Evolutionary conservation across 345 rosid genomes (phyloP).

Genomic region (Erysimum cheiranthoides): DNA sequence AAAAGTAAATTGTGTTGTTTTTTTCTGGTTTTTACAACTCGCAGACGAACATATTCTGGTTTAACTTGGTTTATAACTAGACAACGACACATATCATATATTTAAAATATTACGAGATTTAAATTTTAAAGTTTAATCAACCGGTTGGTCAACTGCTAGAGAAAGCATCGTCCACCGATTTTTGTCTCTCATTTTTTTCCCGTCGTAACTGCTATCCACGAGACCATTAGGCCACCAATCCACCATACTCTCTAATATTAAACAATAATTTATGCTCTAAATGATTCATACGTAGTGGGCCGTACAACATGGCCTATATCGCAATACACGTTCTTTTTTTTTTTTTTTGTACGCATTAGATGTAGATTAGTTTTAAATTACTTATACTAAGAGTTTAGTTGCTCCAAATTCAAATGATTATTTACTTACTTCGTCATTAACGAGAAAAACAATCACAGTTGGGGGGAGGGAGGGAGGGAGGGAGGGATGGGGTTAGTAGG

Average conservation of each 20-base stretch:
- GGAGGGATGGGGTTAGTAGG: background rate
- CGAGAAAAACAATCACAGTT: background rate
- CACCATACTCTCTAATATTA: conserved; percentile 12
- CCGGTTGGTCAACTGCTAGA: conserved; percentile 43
- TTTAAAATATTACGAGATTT: background rate
- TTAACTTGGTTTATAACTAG: conserved; percentile 9
- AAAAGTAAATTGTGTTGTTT: background rate
- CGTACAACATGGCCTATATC: conserved; percentile 38
- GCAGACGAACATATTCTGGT: background rate
- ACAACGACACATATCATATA: background rate
- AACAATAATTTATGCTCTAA: conserved; percentile 16
- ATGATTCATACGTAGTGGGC: conserved; percentile 39
- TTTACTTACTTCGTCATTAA: conserved; percentile 4
- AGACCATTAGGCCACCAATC: conserved; percentile 37
- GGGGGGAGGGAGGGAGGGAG: too few relatives aligned
- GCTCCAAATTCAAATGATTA: conserved; percentile 26
- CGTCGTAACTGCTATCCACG: conserved; percentile 35
- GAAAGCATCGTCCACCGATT: conserved; percentile 36
- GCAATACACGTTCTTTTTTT: conserved; percentile 22
- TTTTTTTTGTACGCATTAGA: background rate
- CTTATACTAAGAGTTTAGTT: background rate
- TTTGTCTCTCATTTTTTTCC: conserved; percentile 19
- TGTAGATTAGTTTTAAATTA: background rate
- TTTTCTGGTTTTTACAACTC: background rate
- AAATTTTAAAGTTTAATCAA: background rate